Conservation (phyloP, 2,329 filamentous ascomycete genomes). For the Malbranchea zuffiana region DNA sequence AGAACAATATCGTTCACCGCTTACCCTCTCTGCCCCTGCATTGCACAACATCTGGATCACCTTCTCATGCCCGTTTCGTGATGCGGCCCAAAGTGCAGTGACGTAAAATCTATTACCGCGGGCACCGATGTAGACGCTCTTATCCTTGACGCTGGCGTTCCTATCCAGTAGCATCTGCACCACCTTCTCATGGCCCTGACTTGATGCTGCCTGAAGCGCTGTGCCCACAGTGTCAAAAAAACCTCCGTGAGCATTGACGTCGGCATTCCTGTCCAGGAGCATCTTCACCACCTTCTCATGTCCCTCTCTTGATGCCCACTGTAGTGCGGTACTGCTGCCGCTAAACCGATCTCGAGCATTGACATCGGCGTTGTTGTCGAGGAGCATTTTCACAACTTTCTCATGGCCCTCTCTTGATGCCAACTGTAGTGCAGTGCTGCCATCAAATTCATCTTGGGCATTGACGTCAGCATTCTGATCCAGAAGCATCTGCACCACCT, state of each 20-base stretch:
- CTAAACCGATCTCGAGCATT: neutral
- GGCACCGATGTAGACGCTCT: neutral
- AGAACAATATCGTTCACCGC: too few species aligned
- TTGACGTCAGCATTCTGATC: slow-evolving; percentile 6
- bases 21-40: too few species aligned
- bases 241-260: neutral
- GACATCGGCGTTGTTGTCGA: slow-evolving; percentile 7
- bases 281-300: slow-evolving; percentile 2
- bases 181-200: too few species aligned
- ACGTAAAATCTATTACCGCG: neutral
- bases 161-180: too few species aligned
- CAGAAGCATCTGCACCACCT: slow-evolving; percentile 7
- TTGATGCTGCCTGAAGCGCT: slow-evolving; percentile 2
- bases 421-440: neutral
- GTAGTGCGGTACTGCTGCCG: neutral
- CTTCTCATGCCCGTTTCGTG: too few species aligned
- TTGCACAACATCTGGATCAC: too few species aligned
- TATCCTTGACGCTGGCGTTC: slow-evolving; percentile 5
- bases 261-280: slow-evolving; percentile 2
- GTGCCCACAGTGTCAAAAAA: neutral
- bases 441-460: neutral
- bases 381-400: slow-evolving; percentile 1
- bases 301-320: neutral
- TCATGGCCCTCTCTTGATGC: slow-evolving; percentile 2
- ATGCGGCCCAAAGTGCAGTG: slow-evolving; percentile 3